These are phyloP conservation scores for Gypsophila paniculata DNA, from an alignment of 179 eudicot species.

Conservation along the genomic window DNA sequence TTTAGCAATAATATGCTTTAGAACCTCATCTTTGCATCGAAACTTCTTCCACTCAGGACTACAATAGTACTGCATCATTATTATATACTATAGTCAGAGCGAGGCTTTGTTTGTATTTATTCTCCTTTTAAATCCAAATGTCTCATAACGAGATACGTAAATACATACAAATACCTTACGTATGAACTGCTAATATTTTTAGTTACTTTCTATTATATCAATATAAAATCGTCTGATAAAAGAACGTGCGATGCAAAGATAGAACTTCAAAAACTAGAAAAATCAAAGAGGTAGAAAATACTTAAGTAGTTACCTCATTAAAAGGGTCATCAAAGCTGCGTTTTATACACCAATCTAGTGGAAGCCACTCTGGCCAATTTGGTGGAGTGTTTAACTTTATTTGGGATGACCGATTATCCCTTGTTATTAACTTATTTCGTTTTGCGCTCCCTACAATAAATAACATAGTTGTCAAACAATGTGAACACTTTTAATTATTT, in stretches of 20 bases:
- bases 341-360: slow-evolving; percentile 24
- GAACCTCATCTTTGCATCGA: slow-evolving; percentile 25
- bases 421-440: not conserved
- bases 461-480: too few species aligned
- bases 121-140: too few species aligned
- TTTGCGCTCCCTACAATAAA: not conserved
- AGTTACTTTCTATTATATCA: too few species aligned
- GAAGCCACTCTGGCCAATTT: slow-evolving; percentile 26
- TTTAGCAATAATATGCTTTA: slow-evolving; percentile 6
- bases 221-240: too few species aligned
- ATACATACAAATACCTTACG: too few species aligned
- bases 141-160: too few species aligned
- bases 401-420: not conserved
- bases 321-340: slow-evolving; percentile 14
- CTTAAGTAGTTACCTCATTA: slow-evolving; percentile 15
- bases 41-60: slow-evolving; percentile 20
- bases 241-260: too few species aligned
- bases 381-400: not conserved
- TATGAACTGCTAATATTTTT: too few species aligned
- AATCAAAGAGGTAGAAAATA: not conserved
- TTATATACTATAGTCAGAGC: too few species aligned
- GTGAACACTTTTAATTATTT: too few species aligned
- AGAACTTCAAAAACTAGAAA: not conserved
- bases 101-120: too few species aligned
- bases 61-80: slow-evolving; percentile 18